Conservation (phyloP, 1,284 basidiomycete species). For the Puccinia triticina region DNA sequence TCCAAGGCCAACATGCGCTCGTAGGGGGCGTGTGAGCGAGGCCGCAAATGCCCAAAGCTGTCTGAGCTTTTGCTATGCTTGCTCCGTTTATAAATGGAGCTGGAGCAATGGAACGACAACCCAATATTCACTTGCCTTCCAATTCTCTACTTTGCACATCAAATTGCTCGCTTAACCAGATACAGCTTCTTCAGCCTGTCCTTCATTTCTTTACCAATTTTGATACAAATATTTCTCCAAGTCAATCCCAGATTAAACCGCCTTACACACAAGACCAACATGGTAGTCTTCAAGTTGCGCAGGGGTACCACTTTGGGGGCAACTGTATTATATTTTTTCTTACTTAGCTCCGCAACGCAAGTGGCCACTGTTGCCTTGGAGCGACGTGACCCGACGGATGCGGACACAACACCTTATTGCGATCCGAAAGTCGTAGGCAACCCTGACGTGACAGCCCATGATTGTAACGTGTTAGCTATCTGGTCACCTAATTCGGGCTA, state of each 20-base stretch:
- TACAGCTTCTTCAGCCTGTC: not conserved
- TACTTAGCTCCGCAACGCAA: not conserved
- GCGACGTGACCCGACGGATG: not conserved
- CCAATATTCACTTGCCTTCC: not conserved
- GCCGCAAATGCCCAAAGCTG: too few relatives aligned
- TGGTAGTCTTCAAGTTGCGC: not conserved
- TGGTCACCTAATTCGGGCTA: not conserved
- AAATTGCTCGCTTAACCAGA: not conserved
- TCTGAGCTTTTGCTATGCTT: too few relatives aligned
- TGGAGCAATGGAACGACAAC: not conserved
- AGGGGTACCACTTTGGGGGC: not conserved
- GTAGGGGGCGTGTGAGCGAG: too few relatives aligned
- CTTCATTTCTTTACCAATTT: not conserved
- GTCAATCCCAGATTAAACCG: not conserved
- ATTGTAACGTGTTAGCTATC: not conserved
- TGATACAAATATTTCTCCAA: not conserved
- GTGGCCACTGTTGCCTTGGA: not conserved
- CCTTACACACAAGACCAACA: not conserved
- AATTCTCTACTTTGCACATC: not conserved
- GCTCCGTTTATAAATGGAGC: too few relatives aligned
- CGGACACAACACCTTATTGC: not conserved
- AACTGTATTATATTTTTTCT: not conserved
- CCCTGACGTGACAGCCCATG: not conserved
- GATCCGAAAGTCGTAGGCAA: not conserved
- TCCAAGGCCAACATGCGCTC: too few relatives aligned